Base-by-base conservation (phyloP, 1,139 yeast genomes). In the Kurtzmaniella natalensis region DNA sequence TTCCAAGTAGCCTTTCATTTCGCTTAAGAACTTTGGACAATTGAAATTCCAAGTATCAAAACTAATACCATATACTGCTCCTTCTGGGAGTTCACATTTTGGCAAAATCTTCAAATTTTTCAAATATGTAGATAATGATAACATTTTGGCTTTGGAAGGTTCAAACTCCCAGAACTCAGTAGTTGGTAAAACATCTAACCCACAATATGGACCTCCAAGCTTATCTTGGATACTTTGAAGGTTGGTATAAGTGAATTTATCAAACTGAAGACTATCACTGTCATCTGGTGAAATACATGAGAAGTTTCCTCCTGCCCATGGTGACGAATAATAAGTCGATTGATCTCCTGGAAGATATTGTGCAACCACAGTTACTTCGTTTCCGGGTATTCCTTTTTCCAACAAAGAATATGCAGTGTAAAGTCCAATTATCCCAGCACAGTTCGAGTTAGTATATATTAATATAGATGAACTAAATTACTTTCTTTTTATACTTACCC, bases 21-120 rank as follows among this genome's bases (percentile, higher is more conserved):
- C 43, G 14, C 28, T 27, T 14, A 51, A 40, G 28, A 53, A 46
- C 20, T 44, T 34, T 6, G 59, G 58, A 28, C 55, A 39, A 34
- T 54, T 51, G 40, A 55, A 53, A 50, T 78, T 77, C 78, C 80
- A 80, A 1, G 85, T 67, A 16, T 63, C 59, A 52, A 72, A 80
- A 14, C 48, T 52, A 37, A 78, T 64, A n/a, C 86, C 87, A 49
- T 56, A 78, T 4, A 45, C 61, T 2, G 65, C 71, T 21, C 77
- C 81, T 2, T 46, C 45, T 9, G 81, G 78, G 26, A 74, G 55
- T 27, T 66, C 57, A 0, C 42, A 35, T 17, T 40, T 34, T 2
- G 55, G 45, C 16, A 75, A 38, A 3, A 55, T 53, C 34, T 56
- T 41, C 43, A 63, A 72, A 28, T 71, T 72, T 18, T 64, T 61